Conservation (phyloP, 768 basidiomycete genomes). For the Phylloporus scabripes region DNA sequence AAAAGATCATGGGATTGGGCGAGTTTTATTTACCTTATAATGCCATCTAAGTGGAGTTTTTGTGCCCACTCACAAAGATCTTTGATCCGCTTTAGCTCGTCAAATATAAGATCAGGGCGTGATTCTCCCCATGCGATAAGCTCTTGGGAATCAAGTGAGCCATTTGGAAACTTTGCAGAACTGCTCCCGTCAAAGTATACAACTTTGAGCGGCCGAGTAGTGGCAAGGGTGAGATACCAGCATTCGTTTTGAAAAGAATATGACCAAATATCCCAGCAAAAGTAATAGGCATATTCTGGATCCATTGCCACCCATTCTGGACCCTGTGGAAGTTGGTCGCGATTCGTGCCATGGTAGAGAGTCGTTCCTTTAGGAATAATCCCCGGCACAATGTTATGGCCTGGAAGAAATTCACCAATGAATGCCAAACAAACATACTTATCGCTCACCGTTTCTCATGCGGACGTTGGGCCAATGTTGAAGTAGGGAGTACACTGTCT, state of each 20-base stretch:
- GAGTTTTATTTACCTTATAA: conserved; percentile 32
- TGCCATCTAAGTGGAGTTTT: conserved; percentile 39
- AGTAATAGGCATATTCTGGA: conserved; percentile 32
- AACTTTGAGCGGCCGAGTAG: conserved; percentile 34
- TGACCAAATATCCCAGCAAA: conserved; percentile 13
- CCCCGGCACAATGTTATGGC: conserved; percentile 5
- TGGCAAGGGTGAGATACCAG: conserved; percentile 5
- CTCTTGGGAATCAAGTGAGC: conserved; percentile 45
- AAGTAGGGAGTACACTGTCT: conserved; percentile 30
- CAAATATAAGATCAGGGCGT: conserved; percentile 8
- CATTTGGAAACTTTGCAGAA: conserved; percentile 38
- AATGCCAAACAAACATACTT: neutral
- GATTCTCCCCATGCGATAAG: conserved; percentile 39
- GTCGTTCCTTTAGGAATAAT: conserved; percentile 3
- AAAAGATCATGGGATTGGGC: neutral
- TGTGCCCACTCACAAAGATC: conserved; percentile 43
- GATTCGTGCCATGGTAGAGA: conserved; percentile 1
- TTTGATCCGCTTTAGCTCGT: conserved; percentile 34
- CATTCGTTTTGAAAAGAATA: conserved; percentile 13
- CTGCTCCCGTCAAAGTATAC: conserved; percentile 52
- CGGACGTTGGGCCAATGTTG: conserved; percentile 38
- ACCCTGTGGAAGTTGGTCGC: conserved; percentile 15
- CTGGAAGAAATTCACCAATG: neutral
- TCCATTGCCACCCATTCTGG: conserved; percentile 30
- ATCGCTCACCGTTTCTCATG: conserved; percentile 28